These are phyloP conservation scores for Ceratocystis lukuohia DNA, from an alignment of 2,329 filamentous ascomycete species.

Conservation along the genomic window DNA sequence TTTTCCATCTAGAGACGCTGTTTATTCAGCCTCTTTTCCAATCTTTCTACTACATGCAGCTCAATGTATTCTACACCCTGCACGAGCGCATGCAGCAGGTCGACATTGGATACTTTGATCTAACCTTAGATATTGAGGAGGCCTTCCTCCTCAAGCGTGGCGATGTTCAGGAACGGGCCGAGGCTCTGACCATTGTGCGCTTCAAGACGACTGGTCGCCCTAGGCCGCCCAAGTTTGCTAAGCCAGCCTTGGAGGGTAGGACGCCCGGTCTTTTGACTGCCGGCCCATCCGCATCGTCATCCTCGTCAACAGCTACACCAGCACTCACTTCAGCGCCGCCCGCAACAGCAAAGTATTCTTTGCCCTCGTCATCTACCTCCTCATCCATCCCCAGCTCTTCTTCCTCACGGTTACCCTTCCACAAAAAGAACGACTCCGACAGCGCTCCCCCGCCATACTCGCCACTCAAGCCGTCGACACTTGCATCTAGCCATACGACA, in stretches of 20 bases:
- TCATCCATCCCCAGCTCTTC: slow-evolving; percentile 13
- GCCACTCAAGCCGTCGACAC: slow-evolving; percentile 25
- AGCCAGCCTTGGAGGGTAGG: slow-evolving; percentile 38
- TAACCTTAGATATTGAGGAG: slow-evolving; percentile 80
- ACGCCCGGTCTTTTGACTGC: slow-evolving; percentile 39
- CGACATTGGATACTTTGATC: slow-evolving; percentile 95
- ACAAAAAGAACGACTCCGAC: slow-evolving; percentile 27
- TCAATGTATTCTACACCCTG: slow-evolving; percentile 97
- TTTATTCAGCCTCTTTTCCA: slow-evolving; percentile 97
- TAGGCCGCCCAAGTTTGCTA: slow-evolving; percentile 45
- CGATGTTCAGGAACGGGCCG: slow-evolving; percentile 71
- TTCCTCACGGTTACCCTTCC: slow-evolving; percentile 24
- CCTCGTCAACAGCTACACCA: slow-evolving; percentile 18
- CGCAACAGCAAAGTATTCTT: slow-evolving; percentile 21
- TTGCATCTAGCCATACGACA: slow-evolving; percentile 24
- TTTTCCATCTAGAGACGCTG: slow-evolving; percentile 79
- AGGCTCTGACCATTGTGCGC: slow-evolving; percentile 70
- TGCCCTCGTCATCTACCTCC: slow-evolving; percentile 24
- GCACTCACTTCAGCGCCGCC: slow-evolving; percentile 18
- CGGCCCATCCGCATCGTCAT: slow-evolving; percentile 27
- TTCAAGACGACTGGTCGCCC: slow-evolving; percentile 78
- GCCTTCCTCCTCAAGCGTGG: slow-evolving; percentile 82
- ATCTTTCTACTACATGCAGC: slow-evolving; percentile 99
- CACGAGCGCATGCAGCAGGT: slow-evolving; percentile 96
- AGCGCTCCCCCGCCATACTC: slow-evolving; percentile 62